Evolutionary conservation across 2,329 filamentous ascomycete species (phyloP).

Genomic region (Sclerotinia borealis): DNA sequence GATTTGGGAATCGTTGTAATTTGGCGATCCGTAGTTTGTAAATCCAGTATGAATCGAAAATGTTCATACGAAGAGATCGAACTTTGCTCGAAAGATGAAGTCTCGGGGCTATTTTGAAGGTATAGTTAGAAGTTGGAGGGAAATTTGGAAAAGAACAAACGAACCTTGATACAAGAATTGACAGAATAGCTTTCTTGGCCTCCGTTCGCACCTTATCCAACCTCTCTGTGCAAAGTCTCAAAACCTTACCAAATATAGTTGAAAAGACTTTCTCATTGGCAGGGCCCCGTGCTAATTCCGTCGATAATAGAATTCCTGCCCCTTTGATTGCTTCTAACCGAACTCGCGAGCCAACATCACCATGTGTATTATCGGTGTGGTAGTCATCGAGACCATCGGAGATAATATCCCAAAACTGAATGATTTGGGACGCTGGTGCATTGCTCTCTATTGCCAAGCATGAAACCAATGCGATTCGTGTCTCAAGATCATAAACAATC

Average conservation of each 20-base stretch:
- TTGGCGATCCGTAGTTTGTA: constrained; percentile 9
- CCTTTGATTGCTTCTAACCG: constrained; percentile 71
- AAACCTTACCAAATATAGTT: constrained; percentile 28
- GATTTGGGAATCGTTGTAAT: constrained; percentile 16
- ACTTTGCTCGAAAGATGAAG: neutral
- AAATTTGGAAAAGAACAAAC: neutral
- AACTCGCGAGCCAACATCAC: constrained; percentile 84
- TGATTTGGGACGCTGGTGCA: constrained; percentile 26
- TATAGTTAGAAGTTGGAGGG: neutral
- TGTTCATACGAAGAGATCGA: constrained; percentile 17
- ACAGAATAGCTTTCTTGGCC: constrained; percentile 50
- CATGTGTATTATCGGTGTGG: constrained; percentile 73
- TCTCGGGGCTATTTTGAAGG: neutral
- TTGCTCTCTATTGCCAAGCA: constrained; percentile 43
- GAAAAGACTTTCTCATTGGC: constrained; percentile 7
- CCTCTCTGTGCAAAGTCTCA: constrained; percentile 79
- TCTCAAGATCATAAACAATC: constrained; percentile 40
- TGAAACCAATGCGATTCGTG: constrained; percentile 48
- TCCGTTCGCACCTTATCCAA: constrained; percentile 75
- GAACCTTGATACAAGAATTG: constrained; percentile 27
- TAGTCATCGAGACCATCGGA: constrained; percentile 73
- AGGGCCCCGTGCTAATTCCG: constrained; percentile 14
- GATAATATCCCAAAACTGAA: constrained; percentile 32
- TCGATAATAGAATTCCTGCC: constrained; percentile 40
- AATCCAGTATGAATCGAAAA: constrained; percentile 21